Conservation (phyloP, 106 monocot species). For the Dioscorea dumetorum region DNA sequence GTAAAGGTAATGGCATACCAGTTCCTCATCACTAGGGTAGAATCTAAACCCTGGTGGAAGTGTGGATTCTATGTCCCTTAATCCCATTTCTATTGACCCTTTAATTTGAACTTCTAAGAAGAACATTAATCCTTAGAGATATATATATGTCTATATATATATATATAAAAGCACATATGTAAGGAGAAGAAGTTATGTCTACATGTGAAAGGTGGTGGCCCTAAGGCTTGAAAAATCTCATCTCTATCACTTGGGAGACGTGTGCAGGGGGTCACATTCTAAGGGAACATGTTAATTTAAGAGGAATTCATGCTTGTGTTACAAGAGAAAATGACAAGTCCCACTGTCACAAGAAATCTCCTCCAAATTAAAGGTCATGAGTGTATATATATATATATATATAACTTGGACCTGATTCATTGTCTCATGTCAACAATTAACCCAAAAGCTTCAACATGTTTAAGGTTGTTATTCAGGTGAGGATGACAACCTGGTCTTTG, state of each 20-base stretch:
- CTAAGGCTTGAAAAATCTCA: not conserved
- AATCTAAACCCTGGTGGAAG: constrained; percentile 35
- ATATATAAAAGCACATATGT: not conserved
- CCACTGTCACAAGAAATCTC: constrained; percentile 3
- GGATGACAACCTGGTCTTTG: not conserved
- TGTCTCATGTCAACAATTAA: not conserved
- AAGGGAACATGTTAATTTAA: constrained; percentile 6
- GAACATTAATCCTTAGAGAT: not conserved
- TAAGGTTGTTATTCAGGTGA: not conserved
- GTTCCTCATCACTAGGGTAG: constrained; percentile 30
- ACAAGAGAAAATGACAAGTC: constrained; percentile 9
- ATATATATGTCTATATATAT: not conserved
- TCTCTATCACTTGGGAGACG: constrained; percentile 1
- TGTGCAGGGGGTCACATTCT: constrained; percentile 3
- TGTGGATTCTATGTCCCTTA: constrained; percentile 11
- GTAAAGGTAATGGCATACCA: constrained; percentile 28
- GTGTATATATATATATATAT: no score
- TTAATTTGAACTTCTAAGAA: not conserved
- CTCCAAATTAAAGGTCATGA: not conserved
- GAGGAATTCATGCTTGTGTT: constrained; percentile 10
- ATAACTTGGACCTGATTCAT: not conserved
- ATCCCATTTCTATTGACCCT: not conserved
- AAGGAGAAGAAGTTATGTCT: not conserved
- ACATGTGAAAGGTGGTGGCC: not conserved
- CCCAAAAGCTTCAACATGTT: not conserved